phyloP scores from a whole-genome alignment of 768 basidiomycete species.

The Mycena crocata region DNA sequence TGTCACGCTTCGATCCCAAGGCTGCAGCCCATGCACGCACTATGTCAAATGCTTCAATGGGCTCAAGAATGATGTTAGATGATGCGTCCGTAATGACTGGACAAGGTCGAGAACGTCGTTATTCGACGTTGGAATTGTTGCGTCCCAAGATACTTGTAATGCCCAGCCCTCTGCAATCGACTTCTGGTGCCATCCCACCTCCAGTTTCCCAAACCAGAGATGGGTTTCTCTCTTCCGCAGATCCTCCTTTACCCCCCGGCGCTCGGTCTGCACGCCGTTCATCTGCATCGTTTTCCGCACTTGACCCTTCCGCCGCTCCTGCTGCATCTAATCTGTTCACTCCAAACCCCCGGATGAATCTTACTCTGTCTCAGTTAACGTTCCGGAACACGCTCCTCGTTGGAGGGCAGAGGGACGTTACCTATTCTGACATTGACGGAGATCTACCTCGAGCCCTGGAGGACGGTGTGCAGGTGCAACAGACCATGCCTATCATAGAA shows the following conservation, averaged over 20 bases:
- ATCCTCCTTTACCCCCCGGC: slow-evolving; percentile 83
- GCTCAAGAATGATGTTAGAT: slow-evolving; percentile 71
- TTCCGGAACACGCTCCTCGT: slow-evolving; percentile 85
- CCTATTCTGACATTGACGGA: slow-evolving; percentile 69
- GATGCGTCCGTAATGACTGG: slow-evolving; percentile 56
- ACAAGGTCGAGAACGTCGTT: slow-evolving; percentile 63
- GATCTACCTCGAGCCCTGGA: slow-evolving; percentile 76
- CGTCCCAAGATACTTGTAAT: slow-evolving; percentile 94
- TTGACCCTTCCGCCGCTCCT: slow-evolving; percentile 49
- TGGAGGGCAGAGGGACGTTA: slow-evolving; percentile 72
- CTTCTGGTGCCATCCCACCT: slow-evolving; percentile 48
- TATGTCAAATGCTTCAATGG: slow-evolving; percentile 73
- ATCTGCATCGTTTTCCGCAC: slow-evolving; percentile 51
- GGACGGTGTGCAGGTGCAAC: slow-evolving; percentile 83
- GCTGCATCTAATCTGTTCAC: slow-evolving; percentile 76
- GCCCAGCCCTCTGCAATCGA: slow-evolving; percentile 86
- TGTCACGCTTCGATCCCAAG: slow-evolving; percentile 88
- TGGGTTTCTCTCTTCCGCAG: slow-evolving; percentile 72
- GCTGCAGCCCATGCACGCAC: slow-evolving; percentile 67
- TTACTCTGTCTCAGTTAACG: slow-evolving; percentile 84
- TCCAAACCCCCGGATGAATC: slow-evolving; percentile 78
- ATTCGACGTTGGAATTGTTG: slow-evolving; percentile 82
- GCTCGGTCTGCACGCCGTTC: slow-evolving; percentile 68
- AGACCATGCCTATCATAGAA: slow-evolving; percentile 55
- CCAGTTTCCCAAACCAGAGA: slow-evolving; percentile 53